Evolutionary conservation across 345 rosid species (phyloP), one percentile per base, ranked within the genome.

Genomic region (Brassica carinata): DNA sequence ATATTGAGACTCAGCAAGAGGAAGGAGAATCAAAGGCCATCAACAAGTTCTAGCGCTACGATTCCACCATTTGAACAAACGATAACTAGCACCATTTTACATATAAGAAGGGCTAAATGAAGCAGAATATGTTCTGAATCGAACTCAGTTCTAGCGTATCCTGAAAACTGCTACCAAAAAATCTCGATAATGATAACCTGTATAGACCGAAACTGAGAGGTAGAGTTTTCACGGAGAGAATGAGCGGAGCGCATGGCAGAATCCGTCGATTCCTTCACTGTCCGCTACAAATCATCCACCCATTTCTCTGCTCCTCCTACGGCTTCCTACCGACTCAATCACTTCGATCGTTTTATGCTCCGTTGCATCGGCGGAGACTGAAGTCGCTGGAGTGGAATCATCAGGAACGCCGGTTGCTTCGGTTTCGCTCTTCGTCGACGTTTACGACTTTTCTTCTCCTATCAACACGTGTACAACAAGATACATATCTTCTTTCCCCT

Each of bases 211-310:
- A 94, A 79, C 77, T 86, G 92, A 53, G 86, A 81, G 69, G 94
- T 85, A 14, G 97, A 92, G 87, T 82, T 83, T 7, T 85, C 87
- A 2, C 86, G 92, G 67, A 92, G 82, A 65, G 89, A 86, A 83
- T 87, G 89, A 84, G 98, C 96, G 73, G 97, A 89, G 23, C 87
- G 92, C 55, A 91, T 57, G 63, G 97, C 96, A n/a, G 94, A 87
- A 79, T 91, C 92, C 71, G 77, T 89, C 7, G 97, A 90, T 45
- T 89, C 86, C 67, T 86, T 74, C 27, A 90, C 91, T 29, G 92
- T 84, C 30, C 87, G 88, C 80, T 87, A 96, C 48, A 94, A 77
- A 85, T 90, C 95, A 64, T 83, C 90, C 13, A 87, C 90, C 93
- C 86, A 94, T 83, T 73, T 76, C 82, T 69, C 84, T 65, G 81